These are phyloP conservation scores for Auriculariales sp. DNA, from an alignment of 768 basidiomycete species.

Conservation along the genomic window DNA sequence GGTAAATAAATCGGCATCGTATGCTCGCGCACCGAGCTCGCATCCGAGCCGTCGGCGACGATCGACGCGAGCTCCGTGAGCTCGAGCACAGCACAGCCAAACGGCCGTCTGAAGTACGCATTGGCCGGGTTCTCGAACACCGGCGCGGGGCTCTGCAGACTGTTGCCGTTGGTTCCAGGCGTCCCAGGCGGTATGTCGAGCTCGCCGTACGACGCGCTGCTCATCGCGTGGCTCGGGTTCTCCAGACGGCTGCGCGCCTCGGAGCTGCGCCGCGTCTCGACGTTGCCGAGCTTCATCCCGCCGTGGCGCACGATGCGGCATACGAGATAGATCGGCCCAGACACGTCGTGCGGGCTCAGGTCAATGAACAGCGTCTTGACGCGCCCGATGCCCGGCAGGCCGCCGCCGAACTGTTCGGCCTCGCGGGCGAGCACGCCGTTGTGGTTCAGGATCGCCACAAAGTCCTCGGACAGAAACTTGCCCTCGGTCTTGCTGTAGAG, in stretches of 20 bases:
- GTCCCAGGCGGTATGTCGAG: slow-evolving; percentile 12
- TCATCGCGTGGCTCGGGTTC: background rate
- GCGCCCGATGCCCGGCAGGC: slow-evolving; percentile 36
- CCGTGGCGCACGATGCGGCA: slow-evolving; percentile 86
- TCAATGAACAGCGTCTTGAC: slow-evolving; percentile 85
- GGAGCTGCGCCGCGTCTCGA: slow-evolving; percentile 34
- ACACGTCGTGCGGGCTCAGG: slow-evolving; percentile 72
- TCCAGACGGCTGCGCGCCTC: background rate
- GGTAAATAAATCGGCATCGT: slow-evolving; percentile 82
- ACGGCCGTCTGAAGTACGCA: slow-evolving; percentile 61
- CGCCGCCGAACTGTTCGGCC: slow-evolving; percentile 3
- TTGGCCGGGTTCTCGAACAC: background rate
- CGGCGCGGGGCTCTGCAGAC: slow-evolving; percentile 4
- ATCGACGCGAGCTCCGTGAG: slow-evolving; percentile 61
- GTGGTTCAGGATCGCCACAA: slow-evolving; percentile 77
- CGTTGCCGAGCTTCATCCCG: slow-evolving; percentile 55
- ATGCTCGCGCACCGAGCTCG: slow-evolving; percentile 55
- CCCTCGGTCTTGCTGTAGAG: slow-evolving; percentile 74
- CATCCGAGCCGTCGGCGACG: slow-evolving; percentile 46
- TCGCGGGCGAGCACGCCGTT: slow-evolving; percentile 79
- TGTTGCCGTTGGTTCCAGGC: slow-evolving; percentile 19
- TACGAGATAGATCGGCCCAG: slow-evolving; percentile 77
- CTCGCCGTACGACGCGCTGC: background rate
- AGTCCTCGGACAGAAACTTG: slow-evolving; percentile 89
- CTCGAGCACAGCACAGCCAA: slow-evolving; percentile 92